Base-by-base conservation (phyloP, 768 basidiomycete species). In the Agrocybe pediades region DNA sequence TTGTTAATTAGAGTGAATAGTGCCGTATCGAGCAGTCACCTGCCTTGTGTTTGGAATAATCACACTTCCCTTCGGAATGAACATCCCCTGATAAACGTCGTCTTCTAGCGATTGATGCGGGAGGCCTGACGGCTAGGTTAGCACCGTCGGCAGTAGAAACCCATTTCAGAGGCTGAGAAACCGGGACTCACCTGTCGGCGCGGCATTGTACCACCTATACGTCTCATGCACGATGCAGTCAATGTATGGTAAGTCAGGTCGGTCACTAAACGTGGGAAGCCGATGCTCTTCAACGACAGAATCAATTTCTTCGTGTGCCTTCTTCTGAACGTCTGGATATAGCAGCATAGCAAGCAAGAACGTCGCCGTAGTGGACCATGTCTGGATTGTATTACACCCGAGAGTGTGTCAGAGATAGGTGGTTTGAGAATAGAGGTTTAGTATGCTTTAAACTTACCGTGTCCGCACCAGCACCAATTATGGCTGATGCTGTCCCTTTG, bases 381-480 rank as follows among this genome's bases (percentile, higher is more conserved):
- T 41, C 49, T 51, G 19, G 8, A 15, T 9, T 25, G 2, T n/a
- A n/a, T n/a, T n/a, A n/a, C n/a, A n/a, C n/a, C n/a, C n/a, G n/a
- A n/a, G n/a, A n/a, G n/a, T n/a, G n/a, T n/a, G n/a, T n/a, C n/a
- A n/a, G n/a, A n/a, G n/a, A n/a, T n/a, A n/a, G n/a, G n/a, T n/a
- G n/a, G n/a, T n/a, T n/a, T n/a, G n/a, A n/a, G n/a, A n/a, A n/a
- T n/a, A n/a, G n/a, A n/a, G n/a, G n/a, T n/a, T n/a, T n/a, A n/a
- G 5, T 8, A 27, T 9, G 6, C 7, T 16, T n/a, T 54, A 55
- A 19, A 61, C 62, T 27, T 17, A 70, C 68, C 19, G 70, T 68
- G 25, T 78, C 75, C 17, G 71, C 64, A 0, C 72, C 77, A 27
- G 68, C 77, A 17, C 63, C 64, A 43, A 71, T 76, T 23, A 73